Conservation (phyloP, 495 filamentous ascomycete genomes). For the Margaritispora aquatica region DNA sequence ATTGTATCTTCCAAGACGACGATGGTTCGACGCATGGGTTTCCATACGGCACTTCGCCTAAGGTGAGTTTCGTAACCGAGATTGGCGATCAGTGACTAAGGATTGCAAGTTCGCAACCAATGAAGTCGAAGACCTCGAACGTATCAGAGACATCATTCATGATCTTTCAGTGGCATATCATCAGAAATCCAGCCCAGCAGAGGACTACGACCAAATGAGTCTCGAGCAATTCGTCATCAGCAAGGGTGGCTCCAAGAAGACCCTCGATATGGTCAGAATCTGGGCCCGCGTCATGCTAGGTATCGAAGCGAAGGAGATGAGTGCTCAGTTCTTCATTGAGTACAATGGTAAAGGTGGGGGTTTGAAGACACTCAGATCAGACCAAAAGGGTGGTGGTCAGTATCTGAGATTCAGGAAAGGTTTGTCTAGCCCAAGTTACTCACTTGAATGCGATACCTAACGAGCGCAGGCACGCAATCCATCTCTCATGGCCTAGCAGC, state of each 20-base stretch:
- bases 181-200: not conserved
- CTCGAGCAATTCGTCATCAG: slow-evolving; percentile 29
- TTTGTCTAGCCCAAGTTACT: not conserved
- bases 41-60: slow-evolving; percentile 27
- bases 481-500: slow-evolving; percentile 26
- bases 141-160: slow-evolving; percentile 17
- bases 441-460: not conserved
- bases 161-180: slow-evolving; percentile 6
- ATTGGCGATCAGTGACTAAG: not conserved
- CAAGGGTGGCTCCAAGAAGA: slow-evolving; percentile 20
- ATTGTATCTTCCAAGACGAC: slow-evolving; percentile 28
- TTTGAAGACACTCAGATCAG: slow-evolving; percentile 35
- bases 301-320: slow-evolving; percentile 34
- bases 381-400: slow-evolving; percentile 36
- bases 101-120: not conserved
- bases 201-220: slow-evolving; percentile 15
- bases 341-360: slow-evolving; percentile 41
- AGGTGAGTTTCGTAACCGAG: slow-evolving; percentile 21
- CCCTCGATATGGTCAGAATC: slow-evolving; percentile 24
- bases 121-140: slow-evolving; percentile 1
- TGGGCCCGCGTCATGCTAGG: slow-evolving; percentile 41
- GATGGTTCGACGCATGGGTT: slow-evolving; percentile 24
- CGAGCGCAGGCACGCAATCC: slow-evolving; percentile 28
- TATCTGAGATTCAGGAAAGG: slow-evolving; percentile 28
- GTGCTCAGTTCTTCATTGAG: slow-evolving; percentile 41